Percentiles rank a stretch among this genome's conserved stretches.
These are phyloP conservation scores for Exophiala calicioides DNA, from an alignment of 2,329 filamentous ascomycete species.

Conservation along the genomic window DNA sequence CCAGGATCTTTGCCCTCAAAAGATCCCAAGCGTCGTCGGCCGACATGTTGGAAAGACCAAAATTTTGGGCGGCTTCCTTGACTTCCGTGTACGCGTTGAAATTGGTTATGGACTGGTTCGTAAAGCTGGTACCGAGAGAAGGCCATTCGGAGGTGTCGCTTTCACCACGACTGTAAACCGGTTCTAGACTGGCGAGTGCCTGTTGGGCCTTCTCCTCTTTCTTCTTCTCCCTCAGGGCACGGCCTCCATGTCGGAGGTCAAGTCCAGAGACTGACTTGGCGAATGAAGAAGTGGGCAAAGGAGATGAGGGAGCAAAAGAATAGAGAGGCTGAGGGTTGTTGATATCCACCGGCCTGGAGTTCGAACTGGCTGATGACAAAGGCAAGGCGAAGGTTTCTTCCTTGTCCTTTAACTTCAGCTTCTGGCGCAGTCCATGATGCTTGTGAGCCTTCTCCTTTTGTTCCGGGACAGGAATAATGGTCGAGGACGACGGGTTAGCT, in stretches of 20 bases:
- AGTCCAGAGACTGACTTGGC: slow-evolving; percentile 79
- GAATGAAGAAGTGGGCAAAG: slow-evolving; percentile 63
- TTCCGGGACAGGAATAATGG: slow-evolving; percentile 44
- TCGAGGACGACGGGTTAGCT: slow-evolving; percentile 60
- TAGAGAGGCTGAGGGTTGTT: slow-evolving; percentile 65
- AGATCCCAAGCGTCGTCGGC: slow-evolving; percentile 67
- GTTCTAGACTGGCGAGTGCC: slow-evolving; percentile 34
- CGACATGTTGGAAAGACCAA: slow-evolving; percentile 69
- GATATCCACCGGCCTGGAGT: slow-evolving; percentile 64
- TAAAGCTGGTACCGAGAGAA: slow-evolving; percentile 24
- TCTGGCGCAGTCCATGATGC: slow-evolving; percentile 66
- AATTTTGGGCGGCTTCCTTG: slow-evolving; percentile 41
- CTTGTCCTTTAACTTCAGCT: slow-evolving; percentile 63
- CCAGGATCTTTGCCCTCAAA: slow-evolving; percentile 62
- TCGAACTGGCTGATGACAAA: slow-evolving; percentile 65
- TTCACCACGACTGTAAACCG: slow-evolving; percentile 31
- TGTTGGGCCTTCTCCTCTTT: slow-evolving; percentile 65
- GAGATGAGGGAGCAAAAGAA: slow-evolving; percentile 66
- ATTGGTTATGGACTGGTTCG: slow-evolving; percentile 24
- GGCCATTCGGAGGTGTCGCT: slow-evolving; percentile 33
- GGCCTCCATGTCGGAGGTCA: slow-evolving; percentile 74
- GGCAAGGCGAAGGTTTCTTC: slow-evolving; percentile 60
- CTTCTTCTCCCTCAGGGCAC: slow-evolving; percentile 77
- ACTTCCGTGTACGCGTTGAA: slow-evolving; percentile 30
- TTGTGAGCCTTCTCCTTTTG: slow-evolving; percentile 53